Conservation (phyloP, 2,329 filamentous ascomycete species). For the Neophaeococcomyces mojaviensis region DNA sequence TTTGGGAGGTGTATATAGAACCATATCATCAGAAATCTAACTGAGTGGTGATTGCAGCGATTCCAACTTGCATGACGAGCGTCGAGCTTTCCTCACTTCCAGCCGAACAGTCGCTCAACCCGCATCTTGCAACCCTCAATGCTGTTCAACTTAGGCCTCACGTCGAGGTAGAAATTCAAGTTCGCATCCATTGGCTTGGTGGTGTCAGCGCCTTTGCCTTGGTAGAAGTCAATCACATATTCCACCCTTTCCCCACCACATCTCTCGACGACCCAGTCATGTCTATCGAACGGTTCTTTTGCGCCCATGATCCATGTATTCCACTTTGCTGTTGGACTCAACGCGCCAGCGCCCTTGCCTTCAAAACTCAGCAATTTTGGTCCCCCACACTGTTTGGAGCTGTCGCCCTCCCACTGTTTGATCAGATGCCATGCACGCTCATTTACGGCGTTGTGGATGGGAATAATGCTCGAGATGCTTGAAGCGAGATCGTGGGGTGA, state of each 20-base stretch:
- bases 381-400: constrained; percentile 62
- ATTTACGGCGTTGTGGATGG: constrained; percentile 99
- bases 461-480: constrained; percentile 61
- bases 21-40: too few relatives aligned
- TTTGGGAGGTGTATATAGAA: too few relatives aligned
- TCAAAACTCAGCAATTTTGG: constrained; percentile 78
- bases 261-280: constrained; percentile 94
- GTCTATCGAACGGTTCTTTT: constrained; percentile 82
- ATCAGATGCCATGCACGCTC: constrained; percentile 94
- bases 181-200: constrained; percentile 23
- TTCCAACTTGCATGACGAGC: neutral
- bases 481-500: constrained; percentile 38
- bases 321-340: constrained; percentile 76
- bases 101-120: constrained; percentile 33
- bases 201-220: constrained; percentile 50
- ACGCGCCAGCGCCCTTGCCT: constrained; percentile 47
- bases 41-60: too few relatives aligned
- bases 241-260: constrained; percentile 70
- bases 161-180: constrained; percentile 58
- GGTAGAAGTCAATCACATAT: constrained; percentile 98
- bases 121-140: constrained; percentile 56
- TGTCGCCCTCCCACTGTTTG: constrained; percentile 66
- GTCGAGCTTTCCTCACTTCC: constrained; percentile 11
- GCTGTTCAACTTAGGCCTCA: constrained; percentile 57
- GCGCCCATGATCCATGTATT: constrained; percentile 66